A percentile compares a stretch with the other conserved stretches of the same genome.
Evolutionary conservation across 2,329 filamentous ascomycete genomes (phyloP).

Genomic region (Colletotrichum lini): DNA sequence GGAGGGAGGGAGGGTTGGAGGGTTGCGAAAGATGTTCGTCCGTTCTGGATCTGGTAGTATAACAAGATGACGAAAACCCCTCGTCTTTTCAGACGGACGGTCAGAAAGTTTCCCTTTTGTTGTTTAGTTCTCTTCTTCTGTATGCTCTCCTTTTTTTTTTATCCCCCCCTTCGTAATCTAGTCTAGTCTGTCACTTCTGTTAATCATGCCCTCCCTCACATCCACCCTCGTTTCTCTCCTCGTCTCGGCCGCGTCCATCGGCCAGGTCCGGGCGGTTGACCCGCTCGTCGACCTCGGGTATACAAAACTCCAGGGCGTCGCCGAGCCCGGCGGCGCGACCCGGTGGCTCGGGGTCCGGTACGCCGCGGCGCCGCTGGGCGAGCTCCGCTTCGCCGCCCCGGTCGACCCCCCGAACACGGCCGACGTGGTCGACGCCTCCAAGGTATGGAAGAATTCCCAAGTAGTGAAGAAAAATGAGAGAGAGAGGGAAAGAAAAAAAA

Average conservation of each 20-base stretch:
- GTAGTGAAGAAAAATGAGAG: too few relatives aligned
- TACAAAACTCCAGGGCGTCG: conserved; percentile 73
- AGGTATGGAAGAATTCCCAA: neutral
- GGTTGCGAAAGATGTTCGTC: conserved; percentile 2
- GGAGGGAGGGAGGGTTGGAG: neutral
- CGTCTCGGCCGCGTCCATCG: conserved; percentile 28
- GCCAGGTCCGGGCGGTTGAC: conserved; percentile 38
- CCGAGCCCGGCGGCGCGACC: conserved; percentile 66
- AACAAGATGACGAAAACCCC: conserved; percentile 27
- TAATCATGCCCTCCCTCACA: conserved; percentile 27
- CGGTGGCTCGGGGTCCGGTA: conserved; percentile 84
- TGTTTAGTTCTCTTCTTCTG: too few relatives aligned
- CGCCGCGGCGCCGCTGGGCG: conserved; percentile 77
- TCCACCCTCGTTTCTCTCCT: conserved; percentile 28
- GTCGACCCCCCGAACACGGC: conserved; percentile 58
- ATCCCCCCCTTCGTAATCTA: neutral
- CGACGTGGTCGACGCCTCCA: conserved; percentile 22
- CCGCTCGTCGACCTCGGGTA: conserved; percentile 74
- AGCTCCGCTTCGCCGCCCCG: conserved; percentile 77
- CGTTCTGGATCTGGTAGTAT: conserved; percentile 16
- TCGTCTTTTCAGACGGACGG: neutral
- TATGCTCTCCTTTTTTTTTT: too few relatives aligned
- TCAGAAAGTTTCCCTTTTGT: too few relatives aligned
- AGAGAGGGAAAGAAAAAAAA: too few relatives aligned
- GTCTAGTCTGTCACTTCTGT: conserved; percentile 24